Evolutionary conservation across 495 filamentous ascomycete species (phyloP).

Genomic region (Amniculicola lignicola): DNA sequence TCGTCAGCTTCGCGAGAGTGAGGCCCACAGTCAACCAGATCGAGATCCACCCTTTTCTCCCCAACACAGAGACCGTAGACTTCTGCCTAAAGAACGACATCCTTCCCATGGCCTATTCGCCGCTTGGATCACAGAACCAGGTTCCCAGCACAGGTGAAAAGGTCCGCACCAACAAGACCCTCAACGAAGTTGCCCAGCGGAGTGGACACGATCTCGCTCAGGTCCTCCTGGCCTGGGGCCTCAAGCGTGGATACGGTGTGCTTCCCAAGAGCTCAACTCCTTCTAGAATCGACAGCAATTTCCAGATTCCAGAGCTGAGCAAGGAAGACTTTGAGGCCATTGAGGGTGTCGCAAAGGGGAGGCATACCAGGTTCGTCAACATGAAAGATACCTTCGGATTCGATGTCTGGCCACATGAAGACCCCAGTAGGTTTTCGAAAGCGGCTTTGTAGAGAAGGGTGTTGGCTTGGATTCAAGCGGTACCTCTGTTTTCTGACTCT

Average conservation of each 20-base stretch:
- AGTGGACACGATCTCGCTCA: slow-evolving; percentile 50
- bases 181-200: slow-evolving; percentile 48
- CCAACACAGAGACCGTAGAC: slow-evolving; percentile 33
- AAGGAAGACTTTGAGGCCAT: slow-evolving; percentile 58
- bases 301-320: slow-evolving; percentile 48
- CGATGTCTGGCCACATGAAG: slow-evolving; percentile 34
- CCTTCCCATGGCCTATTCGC: slow-evolving; percentile 37
- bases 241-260: slow-evolving; percentile 53
- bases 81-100: slow-evolving; percentile 36
- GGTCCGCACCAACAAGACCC: slow-evolving; percentile 55
- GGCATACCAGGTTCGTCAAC: slow-evolving; percentile 70
- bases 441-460: slow-evolving; percentile 1
- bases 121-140: slow-evolving; percentile 56
- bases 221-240: slow-evolving; percentile 52
- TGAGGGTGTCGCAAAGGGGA: slow-evolving; percentile 57
- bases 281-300: slow-evolving; percentile 56
- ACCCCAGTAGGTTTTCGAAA: not conserved
- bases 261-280: slow-evolving; percentile 61
- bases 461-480: too few relatives aligned
- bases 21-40: slow-evolving; percentile 38
- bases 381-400: slow-evolving; percentile 72
- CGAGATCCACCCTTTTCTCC: slow-evolving; percentile 39
- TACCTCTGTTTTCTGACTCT: too few relatives aligned
- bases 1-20: slow-evolving; percentile 29
- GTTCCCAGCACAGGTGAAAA: slow-evolving; percentile 65